Conservation (phyloP, 2,329 filamentous ascomycete genomes). For the Cladosporium sp. region DNA sequence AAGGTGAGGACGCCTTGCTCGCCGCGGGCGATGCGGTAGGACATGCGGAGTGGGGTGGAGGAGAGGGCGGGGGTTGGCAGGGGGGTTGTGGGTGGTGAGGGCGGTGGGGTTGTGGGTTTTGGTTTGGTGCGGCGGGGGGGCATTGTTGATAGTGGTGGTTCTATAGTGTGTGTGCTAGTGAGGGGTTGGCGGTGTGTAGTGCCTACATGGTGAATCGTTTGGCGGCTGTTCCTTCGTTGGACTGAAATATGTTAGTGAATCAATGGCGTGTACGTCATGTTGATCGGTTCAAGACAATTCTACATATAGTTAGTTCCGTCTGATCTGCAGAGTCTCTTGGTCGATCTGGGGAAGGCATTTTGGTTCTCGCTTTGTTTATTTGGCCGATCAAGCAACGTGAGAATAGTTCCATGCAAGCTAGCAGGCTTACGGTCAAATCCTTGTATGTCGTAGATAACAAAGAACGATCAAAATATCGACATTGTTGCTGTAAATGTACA, state of each 20-base stretch:
- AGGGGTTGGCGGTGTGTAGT: not conserved
- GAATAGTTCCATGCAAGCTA: not conserved
- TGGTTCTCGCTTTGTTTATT: not conserved
- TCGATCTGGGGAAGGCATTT: not conserved
- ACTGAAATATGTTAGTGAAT: not conserved
- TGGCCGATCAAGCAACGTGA: not conserved
- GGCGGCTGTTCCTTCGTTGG: not conserved
- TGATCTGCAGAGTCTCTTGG: not conserved
- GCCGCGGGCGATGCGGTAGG: slow-evolving; percentile 60
- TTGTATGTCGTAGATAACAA: not conserved
- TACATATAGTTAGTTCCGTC: not conserved
- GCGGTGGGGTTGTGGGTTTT: not conserved
- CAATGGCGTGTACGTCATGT: not conserved
- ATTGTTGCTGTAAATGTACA: not conserved
- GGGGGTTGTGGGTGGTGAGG: not conserved
- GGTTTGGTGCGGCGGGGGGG: not conserved
- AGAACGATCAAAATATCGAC: not conserved
- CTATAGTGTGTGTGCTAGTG: not conserved
- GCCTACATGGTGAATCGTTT: not conserved
- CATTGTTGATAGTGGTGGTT: not conserved
- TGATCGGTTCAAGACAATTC: not conserved
- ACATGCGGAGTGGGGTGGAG: slow-evolving; percentile 44
- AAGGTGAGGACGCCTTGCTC: slow-evolving; percentile 63
- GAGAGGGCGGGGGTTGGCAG: slow-evolving; percentile 32
- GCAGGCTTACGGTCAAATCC: not conserved